These are phyloP conservation scores for Xylariaceae sp. DNA, from an alignment of 2,329 filamentous ascomycete species.

Conservation along the genomic window DNA sequence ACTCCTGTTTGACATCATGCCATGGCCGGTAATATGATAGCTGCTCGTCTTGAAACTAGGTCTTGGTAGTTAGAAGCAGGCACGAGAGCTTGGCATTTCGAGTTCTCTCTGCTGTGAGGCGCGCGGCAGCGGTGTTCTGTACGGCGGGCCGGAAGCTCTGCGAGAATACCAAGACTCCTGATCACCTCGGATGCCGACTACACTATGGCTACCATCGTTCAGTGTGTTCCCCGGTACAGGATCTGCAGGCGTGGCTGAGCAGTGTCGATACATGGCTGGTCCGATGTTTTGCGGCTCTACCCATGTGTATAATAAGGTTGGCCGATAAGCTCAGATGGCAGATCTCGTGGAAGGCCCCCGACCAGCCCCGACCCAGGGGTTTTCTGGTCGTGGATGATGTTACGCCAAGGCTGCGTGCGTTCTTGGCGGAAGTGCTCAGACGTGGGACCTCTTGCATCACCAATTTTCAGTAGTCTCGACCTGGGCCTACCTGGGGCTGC, in stretches of 20 bases:
- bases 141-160: slow-evolving; percentile 1
- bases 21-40: not conserved
- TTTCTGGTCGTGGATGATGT: not conserved
- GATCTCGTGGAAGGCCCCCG: slow-evolving; percentile 1
- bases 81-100: slow-evolving; percentile 8
- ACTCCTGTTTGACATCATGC: too few relatives aligned
- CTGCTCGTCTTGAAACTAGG: not conserved
- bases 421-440: slow-evolving; percentile 3
- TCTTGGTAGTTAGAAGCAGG: slow-evolving; percentile 3
- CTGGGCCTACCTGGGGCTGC: too few relatives aligned
- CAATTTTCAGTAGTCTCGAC: slow-evolving; percentile 5
- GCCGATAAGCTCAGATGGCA: slow-evolving; percentile 7
- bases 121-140: not conserved
- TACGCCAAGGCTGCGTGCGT: slow-evolving; percentile 9
- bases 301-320: not conserved
- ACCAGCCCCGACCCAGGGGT: not conserved
- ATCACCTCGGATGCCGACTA: slow-evolving; percentile 19
- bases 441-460: slow-evolving; percentile 6
- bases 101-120: not conserved
- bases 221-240: not conserved
- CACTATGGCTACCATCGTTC: not conserved
- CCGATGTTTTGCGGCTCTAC: not conserved
- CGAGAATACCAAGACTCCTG: slow-evolving; percentile 20
- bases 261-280: not conserved
- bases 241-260: slow-evolving; percentile 2